Evolutionary conservation across 2,329 filamentous ascomycete genomes (phyloP).

Genomic region (Xylariales sp.): DNA sequence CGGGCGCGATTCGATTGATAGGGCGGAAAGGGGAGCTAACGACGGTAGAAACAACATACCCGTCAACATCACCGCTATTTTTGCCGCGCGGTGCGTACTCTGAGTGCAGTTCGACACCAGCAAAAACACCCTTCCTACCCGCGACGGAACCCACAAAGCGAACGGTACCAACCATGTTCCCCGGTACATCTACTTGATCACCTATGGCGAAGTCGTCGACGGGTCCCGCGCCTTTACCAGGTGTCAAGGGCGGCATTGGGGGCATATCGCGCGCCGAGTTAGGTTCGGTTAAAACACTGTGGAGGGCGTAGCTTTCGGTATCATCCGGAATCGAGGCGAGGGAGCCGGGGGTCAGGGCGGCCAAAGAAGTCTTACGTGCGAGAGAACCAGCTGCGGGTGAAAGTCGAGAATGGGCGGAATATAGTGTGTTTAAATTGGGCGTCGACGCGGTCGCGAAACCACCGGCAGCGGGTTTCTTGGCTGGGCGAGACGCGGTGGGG

Average conservation of each 20-base stretch:
- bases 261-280: conserved; percentile 36
- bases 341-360: conserved; percentile 72
- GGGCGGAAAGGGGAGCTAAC: conserved; percentile 11
- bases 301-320: conserved; percentile 70
- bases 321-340: conserved; percentile 75
- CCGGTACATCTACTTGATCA: conserved; percentile 89
- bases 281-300: conserved; percentile 62
- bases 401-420: conserved; percentile 62
- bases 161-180: conserved; percentile 89
- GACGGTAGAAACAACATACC: conserved; percentile 62
- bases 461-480: conserved; percentile 56
- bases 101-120: conserved; percentile 86
- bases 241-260: conserved; percentile 67
- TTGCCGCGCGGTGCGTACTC: conserved; percentile 88
- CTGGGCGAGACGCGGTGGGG: conserved; percentile 53
- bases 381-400: conserved; percentile 59
- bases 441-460: conserved; percentile 64
- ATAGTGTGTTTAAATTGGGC: conserved; percentile 67
- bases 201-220: conserved; percentile 74
- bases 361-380: conserved; percentile 76
- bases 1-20: conserved; percentile 35
- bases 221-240: conserved; percentile 59
- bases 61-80: conserved; percentile 96
- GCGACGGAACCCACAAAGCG: conserved; percentile 89
- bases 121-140: conserved; percentile 91